These are phyloP conservation scores for Starmerella vaccinii DNA, from an alignment of 805 yeast species.

Conservation along the genomic window DNA sequence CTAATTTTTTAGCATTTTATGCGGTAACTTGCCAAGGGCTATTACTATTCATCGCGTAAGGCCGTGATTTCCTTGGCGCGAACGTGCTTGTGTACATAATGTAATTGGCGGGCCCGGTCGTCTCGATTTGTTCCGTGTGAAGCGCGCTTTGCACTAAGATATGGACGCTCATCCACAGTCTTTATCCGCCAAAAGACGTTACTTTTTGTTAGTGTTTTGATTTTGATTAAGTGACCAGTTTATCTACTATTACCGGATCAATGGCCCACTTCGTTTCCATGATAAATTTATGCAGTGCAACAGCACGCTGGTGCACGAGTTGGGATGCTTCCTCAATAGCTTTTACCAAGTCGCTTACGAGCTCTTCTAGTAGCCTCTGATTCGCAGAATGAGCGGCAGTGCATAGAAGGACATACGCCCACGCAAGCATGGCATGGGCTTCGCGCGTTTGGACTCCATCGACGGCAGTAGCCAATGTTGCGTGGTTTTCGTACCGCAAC, in stretches of 20 bases:
- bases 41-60: too few species aligned
- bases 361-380: slow-evolving; percentile 55
- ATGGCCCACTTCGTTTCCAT: slow-evolving; percentile 16
- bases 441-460: slow-evolving; percentile 29
- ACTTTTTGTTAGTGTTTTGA: not conserved
- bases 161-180: too few species aligned
- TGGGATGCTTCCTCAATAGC: slow-evolving; percentile 48
- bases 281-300: slow-evolving; percentile 31
- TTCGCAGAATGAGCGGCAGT: slow-evolving; percentile 46
- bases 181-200: too few species aligned
- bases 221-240: not conserved
- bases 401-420: slow-evolving; percentile 81
- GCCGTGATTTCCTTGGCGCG: too few species aligned
- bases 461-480: slow-evolving; percentile 5
- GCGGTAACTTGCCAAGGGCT: too few species aligned
- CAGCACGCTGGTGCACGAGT: slow-evolving; percentile 39
- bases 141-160: too few species aligned
- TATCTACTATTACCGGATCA: slow-evolving; percentile 1
- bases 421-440: slow-evolving; percentile 69
- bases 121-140: too few species aligned
- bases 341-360: slow-evolving; percentile 52
- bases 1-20: too few species aligned
- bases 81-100: too few species aligned
- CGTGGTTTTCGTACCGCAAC: slow-evolving; percentile 14
- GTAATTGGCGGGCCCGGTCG: too few species aligned